Conservation (phyloP, 257 asterid species). For the Penstemon barbatus region DNA sequence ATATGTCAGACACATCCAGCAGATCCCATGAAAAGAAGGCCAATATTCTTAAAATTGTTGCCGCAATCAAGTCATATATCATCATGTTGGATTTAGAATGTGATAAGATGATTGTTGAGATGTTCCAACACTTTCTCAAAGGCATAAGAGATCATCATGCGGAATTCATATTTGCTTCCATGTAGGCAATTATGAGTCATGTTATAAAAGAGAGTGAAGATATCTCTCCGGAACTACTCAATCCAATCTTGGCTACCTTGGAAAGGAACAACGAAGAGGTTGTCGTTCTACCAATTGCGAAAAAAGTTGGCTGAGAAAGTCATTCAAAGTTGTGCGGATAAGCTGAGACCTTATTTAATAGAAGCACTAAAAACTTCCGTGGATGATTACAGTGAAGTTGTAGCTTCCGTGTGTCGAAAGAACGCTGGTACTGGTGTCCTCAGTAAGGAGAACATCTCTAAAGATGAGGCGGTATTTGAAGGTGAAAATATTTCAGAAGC, state of each 20-base stretch:
- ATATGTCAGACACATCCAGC: too few species aligned
- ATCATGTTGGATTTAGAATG: conserved; percentile 98
- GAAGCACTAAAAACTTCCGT: conserved; percentile 44
- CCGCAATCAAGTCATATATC: conserved; percentile 64
- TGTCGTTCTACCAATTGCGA: conserved; percentile 52
- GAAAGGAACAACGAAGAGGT: conserved; percentile 80
- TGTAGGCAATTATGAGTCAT: conserved; percentile 92
- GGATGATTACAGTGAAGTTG: too few species aligned
- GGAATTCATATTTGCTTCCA: conserved; percentile 60
- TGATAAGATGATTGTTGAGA: conserved; percentile 75
- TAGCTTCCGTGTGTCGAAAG: too few species aligned
- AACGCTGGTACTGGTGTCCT: neutral
- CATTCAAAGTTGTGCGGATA: conserved; percentile 56
- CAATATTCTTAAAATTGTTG: too few species aligned
- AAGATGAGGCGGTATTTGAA: conserved; percentile 46
- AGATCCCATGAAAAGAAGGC: too few species aligned
- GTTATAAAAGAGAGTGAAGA: conserved; percentile 96
- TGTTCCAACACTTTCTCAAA: conserved; percentile 82
- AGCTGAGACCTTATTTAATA: conserved; percentile 70
- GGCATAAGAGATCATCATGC: conserved; percentile 71
- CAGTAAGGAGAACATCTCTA: conserved; percentile 34
- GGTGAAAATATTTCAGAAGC: neutral
- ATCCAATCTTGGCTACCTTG: conserved; percentile 64
- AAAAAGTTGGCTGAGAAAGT: conserved; percentile 75
- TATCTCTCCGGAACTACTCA: conserved; percentile 62